These are phyloP conservation scores for Trichoderma arundinaceum DNA, from an alignment of 2,329 filamentous ascomycete species.

Conservation along the genomic window DNA sequence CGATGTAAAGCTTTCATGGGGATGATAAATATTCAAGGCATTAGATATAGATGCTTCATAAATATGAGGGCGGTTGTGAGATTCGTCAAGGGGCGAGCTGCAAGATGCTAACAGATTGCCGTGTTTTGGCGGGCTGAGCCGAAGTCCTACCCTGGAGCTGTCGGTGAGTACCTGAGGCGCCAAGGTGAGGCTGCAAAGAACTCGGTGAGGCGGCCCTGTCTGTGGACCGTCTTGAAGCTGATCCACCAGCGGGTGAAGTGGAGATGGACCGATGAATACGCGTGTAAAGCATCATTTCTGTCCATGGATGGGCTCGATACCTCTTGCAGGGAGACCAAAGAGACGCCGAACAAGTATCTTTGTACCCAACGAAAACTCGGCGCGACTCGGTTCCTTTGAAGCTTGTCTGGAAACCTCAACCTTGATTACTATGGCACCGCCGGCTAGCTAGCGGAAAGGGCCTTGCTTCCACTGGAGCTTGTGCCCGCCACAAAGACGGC, in stretches of 20 bases:
- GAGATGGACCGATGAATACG: no score
- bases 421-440: no score
- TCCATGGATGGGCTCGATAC: no score
- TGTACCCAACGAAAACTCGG: no score
- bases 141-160: conserved; percentile 16
- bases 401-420: no score
- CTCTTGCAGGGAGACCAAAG: no score
- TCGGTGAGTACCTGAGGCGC: background rate
- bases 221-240: background rate
- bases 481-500: no score
- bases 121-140: background rate
- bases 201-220: background rate
- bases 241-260: background rate
- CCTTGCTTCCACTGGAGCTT: no score
- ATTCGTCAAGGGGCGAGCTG: background rate
- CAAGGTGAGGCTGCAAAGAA: background rate
- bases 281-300: no score
- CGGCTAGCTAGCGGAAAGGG: no score
- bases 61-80: background rate
- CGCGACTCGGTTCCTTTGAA: no score
- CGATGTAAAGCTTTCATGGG: background rate
- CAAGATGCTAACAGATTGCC: background rate
- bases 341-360: no score
- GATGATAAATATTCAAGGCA: background rate
- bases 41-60: background rate